Evolutionary conservation across 2,329 filamentous ascomycete genomes (phyloP).

Genomic region (Colletotrichum sojae): DNA sequence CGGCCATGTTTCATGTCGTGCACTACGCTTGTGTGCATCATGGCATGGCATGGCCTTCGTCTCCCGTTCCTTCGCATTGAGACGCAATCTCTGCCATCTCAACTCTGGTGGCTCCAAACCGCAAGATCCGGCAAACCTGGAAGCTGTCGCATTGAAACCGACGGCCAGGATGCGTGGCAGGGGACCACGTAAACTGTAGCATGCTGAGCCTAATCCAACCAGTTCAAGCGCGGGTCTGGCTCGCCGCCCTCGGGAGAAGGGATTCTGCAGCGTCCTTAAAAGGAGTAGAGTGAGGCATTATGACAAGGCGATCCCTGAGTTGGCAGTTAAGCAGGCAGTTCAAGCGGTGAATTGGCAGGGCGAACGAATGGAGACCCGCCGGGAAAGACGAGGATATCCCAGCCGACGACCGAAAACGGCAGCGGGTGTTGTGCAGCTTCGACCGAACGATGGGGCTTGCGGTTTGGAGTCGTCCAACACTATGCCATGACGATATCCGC

Average conservation of each 20-base stretch:
- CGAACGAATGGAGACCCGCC: constrained; percentile 8
- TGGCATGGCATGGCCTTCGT: constrained; percentile 3
- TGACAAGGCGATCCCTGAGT: constrained; percentile 23
- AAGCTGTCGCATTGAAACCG: constrained; percentile 18
- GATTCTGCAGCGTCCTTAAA: constrained; percentile 7
- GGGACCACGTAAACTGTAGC: constrained; percentile 13
- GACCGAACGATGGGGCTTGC: constrained; percentile 15
- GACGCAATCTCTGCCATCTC: constrained; percentile 41
- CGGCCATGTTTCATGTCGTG: constrained; percentile 36
- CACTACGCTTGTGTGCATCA: constrained; percentile 29
- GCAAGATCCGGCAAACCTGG: constrained; percentile 16
- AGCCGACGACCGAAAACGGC: constrained; percentile 4
- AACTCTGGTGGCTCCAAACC: constrained; percentile 28
- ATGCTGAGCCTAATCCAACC: constrained; percentile 1
- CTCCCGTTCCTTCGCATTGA: constrained; percentile 27
- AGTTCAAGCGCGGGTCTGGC: constrained; percentile 14
- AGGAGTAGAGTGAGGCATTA: constrained; percentile 6
- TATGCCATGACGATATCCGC: neutral
- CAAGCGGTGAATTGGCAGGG: constrained; percentile 35
- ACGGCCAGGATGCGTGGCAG: constrained; percentile 12
- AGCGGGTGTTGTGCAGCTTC: neutral
- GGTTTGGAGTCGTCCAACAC: neutral
- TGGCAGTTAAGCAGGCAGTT: neutral
- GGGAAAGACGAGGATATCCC: constrained; percentile 21
- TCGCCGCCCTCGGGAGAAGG: constrained; percentile 13